phyloP scores from a whole-genome alignment of 805 yeast genomes.

The Saccharomycopsis fodiens region DNA sequence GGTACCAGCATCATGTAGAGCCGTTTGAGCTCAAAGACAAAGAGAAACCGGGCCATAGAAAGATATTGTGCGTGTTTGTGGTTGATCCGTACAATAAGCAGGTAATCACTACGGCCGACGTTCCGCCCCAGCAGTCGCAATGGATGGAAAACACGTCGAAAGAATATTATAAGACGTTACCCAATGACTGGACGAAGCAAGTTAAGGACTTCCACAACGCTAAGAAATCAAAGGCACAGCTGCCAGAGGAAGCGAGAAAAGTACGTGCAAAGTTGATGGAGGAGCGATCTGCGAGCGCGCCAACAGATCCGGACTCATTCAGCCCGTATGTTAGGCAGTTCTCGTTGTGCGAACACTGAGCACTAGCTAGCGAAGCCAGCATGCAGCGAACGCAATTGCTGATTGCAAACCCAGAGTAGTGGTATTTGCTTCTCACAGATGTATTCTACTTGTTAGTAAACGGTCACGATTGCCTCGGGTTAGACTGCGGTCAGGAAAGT shows the following conservation, averaged over 20 bases:
- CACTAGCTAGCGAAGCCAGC: too few relatives aligned
- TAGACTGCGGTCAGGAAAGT: slow-evolving; percentile 38
- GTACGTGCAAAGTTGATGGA: slow-evolving; percentile 28
- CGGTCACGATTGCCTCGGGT: too few relatives aligned
- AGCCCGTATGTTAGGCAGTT: slow-evolving; percentile 23
- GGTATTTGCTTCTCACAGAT: too few relatives aligned
- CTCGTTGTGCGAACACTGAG: slow-evolving; percentile 31
- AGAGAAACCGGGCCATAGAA: slow-evolving; percentile 32
- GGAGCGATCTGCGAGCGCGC: slow-evolving; percentile 25
- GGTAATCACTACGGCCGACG: slow-evolving; percentile 27
- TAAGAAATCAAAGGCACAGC: neutral
- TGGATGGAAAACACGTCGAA: slow-evolving; percentile 27
- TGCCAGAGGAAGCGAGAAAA: slow-evolving; percentile 26
- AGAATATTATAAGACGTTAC: slow-evolving; percentile 11
- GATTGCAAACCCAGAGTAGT: too few relatives aligned
- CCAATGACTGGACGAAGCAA: too few relatives aligned
- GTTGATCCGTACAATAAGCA: slow-evolving; percentile 31
- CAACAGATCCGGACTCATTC: slow-evolving; percentile 19
- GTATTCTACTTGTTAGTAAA: too few relatives aligned
- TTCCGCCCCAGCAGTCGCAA: slow-evolving; percentile 33
- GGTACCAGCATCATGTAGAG: slow-evolving; percentile 34
- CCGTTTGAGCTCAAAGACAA: slow-evolving; percentile 32
- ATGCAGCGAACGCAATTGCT: slow-evolving; percentile 5
- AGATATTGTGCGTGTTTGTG: slow-evolving; percentile 34
- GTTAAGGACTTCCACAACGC: too few relatives aligned